phyloP scores from a whole-genome alignment of 108 stramenopile genomes.

The Pseudonitzschia delicatissima region DNA sequence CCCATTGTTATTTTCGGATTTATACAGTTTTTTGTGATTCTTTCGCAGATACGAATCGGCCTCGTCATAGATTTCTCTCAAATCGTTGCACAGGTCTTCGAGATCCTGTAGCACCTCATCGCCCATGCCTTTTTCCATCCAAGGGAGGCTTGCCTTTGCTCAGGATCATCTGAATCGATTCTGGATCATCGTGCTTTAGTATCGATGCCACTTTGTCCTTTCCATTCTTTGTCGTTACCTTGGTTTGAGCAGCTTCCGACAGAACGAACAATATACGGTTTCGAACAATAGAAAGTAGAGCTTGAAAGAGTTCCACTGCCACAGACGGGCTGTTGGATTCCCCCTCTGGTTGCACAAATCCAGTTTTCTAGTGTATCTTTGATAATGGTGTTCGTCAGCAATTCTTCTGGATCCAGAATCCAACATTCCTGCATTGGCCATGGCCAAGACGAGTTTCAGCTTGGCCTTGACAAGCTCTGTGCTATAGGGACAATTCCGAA shows the following conservation, averaged over 20 bases:
- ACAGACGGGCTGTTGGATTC: constrained; percentile 5
- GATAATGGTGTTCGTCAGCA: constrained; percentile 43
- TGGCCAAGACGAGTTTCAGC: constrained; percentile 27
- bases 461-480: constrained; percentile 41
- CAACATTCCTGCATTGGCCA: constrained; percentile 34
- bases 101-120: constrained; percentile 53
- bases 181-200: constrained; percentile 32
- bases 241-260: neutral
- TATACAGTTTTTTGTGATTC: constrained; percentile 38
- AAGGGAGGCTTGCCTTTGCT: neutral
- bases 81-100: constrained; percentile 70
- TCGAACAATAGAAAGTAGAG: constrained; percentile 29
- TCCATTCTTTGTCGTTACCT: constrained; percentile 4
- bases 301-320: constrained; percentile 30
- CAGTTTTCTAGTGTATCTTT: constrained; percentile 49
- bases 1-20: constrained; percentile 48
- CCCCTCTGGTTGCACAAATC: constrained; percentile 46
- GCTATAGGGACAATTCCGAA: constrained; percentile 84
- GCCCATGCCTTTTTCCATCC: constrained; percentile 6
- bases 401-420: constrained; percentile 69
- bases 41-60: constrained; percentile 57
- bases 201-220: neutral
- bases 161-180: constrained; percentile 17
- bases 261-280: constrained; percentile 37
- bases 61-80: constrained; percentile 74